Evolutionary conservation across 768 basidiomycete genomes (phyloP).

Genomic region (Candolleomyces aberdarensis): DNA sequence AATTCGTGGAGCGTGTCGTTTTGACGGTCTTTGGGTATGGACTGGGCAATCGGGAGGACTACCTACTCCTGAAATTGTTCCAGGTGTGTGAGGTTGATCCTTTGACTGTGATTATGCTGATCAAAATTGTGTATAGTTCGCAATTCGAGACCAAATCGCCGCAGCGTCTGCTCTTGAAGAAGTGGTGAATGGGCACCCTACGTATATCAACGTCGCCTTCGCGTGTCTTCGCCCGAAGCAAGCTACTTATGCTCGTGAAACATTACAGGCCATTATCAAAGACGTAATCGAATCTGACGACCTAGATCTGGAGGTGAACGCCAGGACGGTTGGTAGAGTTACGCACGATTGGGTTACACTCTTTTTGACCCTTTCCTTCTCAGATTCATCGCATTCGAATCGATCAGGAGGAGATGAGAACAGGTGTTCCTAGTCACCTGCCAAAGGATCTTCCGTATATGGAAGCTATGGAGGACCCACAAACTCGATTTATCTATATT

Average conservation of each 20-base stretch:
- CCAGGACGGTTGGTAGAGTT: constrained; percentile 58
- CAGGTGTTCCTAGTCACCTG: constrained; percentile 61
- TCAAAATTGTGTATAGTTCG: constrained; percentile 45
- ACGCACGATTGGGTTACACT: background rate
- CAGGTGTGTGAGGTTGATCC: constrained; percentile 55
- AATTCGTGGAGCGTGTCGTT: constrained; percentile 78
- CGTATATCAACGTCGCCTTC: constrained; percentile 83
- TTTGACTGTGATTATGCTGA: background rate
- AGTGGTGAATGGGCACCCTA: constrained; percentile 70
- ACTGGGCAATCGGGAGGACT: constrained; percentile 93
- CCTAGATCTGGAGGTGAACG: constrained; percentile 88
- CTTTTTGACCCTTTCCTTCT: background rate
- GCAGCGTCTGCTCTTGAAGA: constrained; percentile 55
- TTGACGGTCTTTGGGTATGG: constrained; percentile 93
- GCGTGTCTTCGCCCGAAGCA: constrained; percentile 87
- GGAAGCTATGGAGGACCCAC: constrained; percentile 79
- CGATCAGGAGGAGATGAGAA: constrained; percentile 80
- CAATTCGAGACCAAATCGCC: constrained; percentile 76
- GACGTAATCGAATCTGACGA: constrained; percentile 71
- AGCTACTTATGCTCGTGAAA: constrained; percentile 72
- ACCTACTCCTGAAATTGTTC: constrained; percentile 85
- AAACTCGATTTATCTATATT: constrained; percentile 83
- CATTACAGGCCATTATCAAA: constrained; percentile 70
- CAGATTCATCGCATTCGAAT: constrained; percentile 85
- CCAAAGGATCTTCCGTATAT: constrained; percentile 77